Evolutionary conservation across 495 filamentous ascomycete species (phyloP), one percentile per base, ranked within the genome.

Genomic region (Lepidopterella palustris): DNA sequence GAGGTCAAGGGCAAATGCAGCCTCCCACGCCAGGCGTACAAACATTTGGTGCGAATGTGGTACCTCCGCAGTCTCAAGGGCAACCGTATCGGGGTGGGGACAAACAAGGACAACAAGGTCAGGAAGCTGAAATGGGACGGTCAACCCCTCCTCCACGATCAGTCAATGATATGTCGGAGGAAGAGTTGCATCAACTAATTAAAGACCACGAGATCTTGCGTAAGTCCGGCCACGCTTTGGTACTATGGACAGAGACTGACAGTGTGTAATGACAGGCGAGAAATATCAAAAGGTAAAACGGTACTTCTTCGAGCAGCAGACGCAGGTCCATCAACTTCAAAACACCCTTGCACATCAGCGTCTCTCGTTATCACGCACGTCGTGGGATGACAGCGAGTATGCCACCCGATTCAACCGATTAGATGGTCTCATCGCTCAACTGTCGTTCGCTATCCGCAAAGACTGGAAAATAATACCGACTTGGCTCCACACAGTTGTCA

Each of bases 201-300:
- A 75, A 74, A 45, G 73, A 75, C 18, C 70, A 74, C 50, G 72
- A 73, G 21, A 67, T 71, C 29, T 64, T 75, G 6, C 65, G 73
- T 75, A 65, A 67, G 73, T 72, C n/a, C 13, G 25, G 9, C 11
- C 20, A 8, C 13, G 11, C n/a, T 35, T 26, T 45, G 4, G 20
- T 40, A 11, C 20, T 6, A 8, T 45, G 29, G 6, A 25, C 18
- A 10, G 28, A 24, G 5, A 21, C 29, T 57, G 20, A 60, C 31
- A 58, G 52, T 68, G 1, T 13, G 21, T 45, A 13, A 25, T 25
- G 24, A 42, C 68, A 97, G 92, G 89, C 70, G 83, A 82, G 62
- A 98, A 98, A 77, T 98, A 98, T 70, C 90, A 90, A 74, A 97
- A 97, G 71, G 93, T 98, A 52, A 98, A 98, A 77, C 83, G 88